Evolutionary conservation across 805 yeast species (phyloP).

Genomic region (Nakazawaea wyomingensis): DNA sequence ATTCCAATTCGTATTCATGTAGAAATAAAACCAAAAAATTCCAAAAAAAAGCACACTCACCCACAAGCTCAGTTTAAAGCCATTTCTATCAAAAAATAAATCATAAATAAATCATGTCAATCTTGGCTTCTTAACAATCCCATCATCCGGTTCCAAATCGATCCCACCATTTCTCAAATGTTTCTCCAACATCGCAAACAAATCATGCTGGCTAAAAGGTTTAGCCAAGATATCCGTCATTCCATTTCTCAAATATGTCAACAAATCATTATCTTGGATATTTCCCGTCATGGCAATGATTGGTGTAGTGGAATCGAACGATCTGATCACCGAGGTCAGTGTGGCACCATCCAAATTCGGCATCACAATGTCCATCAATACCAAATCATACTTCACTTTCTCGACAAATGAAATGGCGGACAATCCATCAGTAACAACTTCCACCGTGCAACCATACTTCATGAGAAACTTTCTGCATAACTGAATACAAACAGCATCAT

Average conservation of each 20-base stretch:
- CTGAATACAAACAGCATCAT: slow-evolving; percentile 76
- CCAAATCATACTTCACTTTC: slow-evolving; percentile 66
- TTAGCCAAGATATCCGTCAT: slow-evolving; percentile 91
- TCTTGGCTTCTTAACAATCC: slow-evolving; percentile 10
- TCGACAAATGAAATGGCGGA: slow-evolving; percentile 78
- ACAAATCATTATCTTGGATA: slow-evolving; percentile 75
- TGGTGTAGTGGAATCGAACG: slow-evolving; percentile 80
- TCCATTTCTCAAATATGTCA: slow-evolving; percentile 77
- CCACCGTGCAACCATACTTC: slow-evolving; percentile 89
- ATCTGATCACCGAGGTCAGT: slow-evolving; percentile 83
- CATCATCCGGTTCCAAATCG: slow-evolving; percentile 7
- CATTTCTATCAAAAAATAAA: no score
- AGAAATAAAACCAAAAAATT: no score
- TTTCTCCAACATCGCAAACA: slow-evolving; percentile 72
- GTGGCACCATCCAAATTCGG: slow-evolving; percentile 86
- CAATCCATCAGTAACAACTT: slow-evolving; percentile 88
- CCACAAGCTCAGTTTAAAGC: no score
- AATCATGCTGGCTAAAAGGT: slow-evolving; percentile 86
- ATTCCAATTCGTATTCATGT: no score
- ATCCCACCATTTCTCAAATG: slow-evolving; percentile 44
- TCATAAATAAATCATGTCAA: no score
- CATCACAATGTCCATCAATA: slow-evolving; percentile 85
- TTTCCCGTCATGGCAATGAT: slow-evolving; percentile 94
- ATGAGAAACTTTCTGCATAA: slow-evolving; percentile 76
- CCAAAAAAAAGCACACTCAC: no score